Percentiles rank a stretch among this genome's conserved stretches.
Evolutionary conservation across 345 rosid genomes (phyloP).

Genomic region (Lepidium africanum): DNA sequence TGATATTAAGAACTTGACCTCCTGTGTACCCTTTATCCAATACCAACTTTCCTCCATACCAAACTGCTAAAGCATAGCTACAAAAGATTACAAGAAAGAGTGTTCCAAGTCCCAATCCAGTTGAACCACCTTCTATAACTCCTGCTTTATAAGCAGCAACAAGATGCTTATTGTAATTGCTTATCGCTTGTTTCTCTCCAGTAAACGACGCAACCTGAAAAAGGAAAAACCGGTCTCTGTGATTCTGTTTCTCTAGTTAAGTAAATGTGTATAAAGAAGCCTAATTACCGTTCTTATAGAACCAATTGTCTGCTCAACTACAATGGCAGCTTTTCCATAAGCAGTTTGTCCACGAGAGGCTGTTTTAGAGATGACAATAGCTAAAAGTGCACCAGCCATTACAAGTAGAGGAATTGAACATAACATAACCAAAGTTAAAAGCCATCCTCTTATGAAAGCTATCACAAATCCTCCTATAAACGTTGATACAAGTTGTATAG

Average conservation of each 20-base stretch:
- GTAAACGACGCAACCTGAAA: constrained; percentile 81
- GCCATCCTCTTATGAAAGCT: constrained; percentile 82
- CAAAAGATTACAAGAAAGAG: constrained; percentile 37
- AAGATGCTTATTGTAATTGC: constrained; percentile 48
- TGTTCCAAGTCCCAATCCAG: constrained; percentile 65
- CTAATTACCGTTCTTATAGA: constrained; percentile 67
- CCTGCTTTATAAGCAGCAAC: constrained; percentile 59
- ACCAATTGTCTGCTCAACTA: constrained; percentile 74
- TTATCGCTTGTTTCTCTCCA: constrained; percentile 75
- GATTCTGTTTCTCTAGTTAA: background rate
- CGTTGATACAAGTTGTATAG: constrained; percentile 58
- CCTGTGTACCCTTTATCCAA: constrained; percentile 65
- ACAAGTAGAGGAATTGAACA: constrained; percentile 63
- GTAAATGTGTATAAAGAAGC: background rate
- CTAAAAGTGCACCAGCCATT: constrained; percentile 48
- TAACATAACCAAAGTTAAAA: constrained; percentile 69
- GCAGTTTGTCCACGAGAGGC: constrained; percentile 64
- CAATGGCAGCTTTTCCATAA: constrained; percentile 63
- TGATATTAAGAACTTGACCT: constrained; percentile 64
- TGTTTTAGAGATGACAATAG: constrained; percentile 46
- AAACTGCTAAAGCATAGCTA: constrained; percentile 63
- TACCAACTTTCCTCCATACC: constrained; percentile 81
- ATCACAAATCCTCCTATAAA: constrained; percentile 73
- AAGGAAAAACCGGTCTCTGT: constrained; percentile 15
- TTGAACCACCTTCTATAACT: constrained; percentile 50